Evolutionary conservation across 1,139 yeast species (phyloP).

Genomic region (Zygoascus hellenicus): DNA sequence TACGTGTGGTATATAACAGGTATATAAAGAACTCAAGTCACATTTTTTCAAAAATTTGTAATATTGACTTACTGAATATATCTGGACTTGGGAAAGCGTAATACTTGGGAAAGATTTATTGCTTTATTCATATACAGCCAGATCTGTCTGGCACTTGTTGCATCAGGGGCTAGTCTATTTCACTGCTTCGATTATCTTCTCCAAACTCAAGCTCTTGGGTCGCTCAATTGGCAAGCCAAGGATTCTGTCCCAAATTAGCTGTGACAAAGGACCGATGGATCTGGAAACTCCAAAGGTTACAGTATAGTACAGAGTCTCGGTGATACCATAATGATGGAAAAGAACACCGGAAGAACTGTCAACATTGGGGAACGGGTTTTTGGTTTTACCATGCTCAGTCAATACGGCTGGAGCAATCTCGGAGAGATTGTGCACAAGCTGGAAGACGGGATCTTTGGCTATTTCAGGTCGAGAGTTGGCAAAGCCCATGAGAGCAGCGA

Average conservation of each 20-base stretch:
- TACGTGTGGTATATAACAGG: too few species aligned
- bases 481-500: conserved; percentile 94
- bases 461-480: conserved; percentile 44
- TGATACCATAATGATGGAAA: conserved; percentile 94
- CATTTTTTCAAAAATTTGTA: too few species aligned
- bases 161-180: conserved; percentile 15
- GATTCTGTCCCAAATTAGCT: conserved; percentile 93
- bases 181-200: conserved; percentile 32
- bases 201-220: conserved; percentile 88
- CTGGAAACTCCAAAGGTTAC: conserved; percentile 97
- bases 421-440: conserved; percentile 60
- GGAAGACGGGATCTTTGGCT: conserved; percentile 47
- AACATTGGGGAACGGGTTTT: conserved; percentile 99
- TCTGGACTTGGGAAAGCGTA: too few species aligned
- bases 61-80: too few species aligned
- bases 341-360: conserved; percentile 97
- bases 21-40: too few species aligned
- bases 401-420: conserved; percentile 95
- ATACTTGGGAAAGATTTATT: too few species aligned
- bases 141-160: neutral
- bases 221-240: conserved; percentile 94
- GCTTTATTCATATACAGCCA: neutral
- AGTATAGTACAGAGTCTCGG: conserved; percentile 94
- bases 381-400: conserved; percentile 95
- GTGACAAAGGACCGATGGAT: conserved; percentile 96